Base-by-base conservation (phyloP, 345 rosid species). In the Passiflora organensis region DNA sequence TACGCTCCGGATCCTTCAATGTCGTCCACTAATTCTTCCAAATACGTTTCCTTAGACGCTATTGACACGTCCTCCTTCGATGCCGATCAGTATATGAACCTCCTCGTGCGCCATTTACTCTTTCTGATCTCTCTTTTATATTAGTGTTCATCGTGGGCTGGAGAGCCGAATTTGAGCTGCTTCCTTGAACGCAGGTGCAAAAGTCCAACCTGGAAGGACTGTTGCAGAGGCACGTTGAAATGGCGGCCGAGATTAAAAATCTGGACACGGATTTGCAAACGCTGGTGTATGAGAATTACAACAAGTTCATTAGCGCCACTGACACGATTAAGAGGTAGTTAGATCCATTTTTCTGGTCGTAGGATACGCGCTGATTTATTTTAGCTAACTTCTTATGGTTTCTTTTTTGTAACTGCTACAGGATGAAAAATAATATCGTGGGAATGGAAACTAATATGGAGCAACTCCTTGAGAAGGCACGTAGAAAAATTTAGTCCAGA, bases 391-490 rank as follows among this genome's bases (percentile, higher is more conserved):
- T 17, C 5, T 44, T 0, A 19, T 13, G 9, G 11, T 13, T 46
- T 54, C 2, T 15, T 16, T 63, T 60, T 62, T 66, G 25, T 63
- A 62, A 2, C 15, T 64, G 13, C 1, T 47, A 59, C 86, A 94
- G 99, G 87, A 89, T 94, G 99, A 94, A 89, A 69, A 80, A 78
- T 76, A 94, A 94, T 64, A 94, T 89, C 51, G 82, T 89, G 54
- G 99, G 97, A 59, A 89, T 94, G 99, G 97, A 94, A 80, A 60
- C 82, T 43, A 94, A 87, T 62, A 94, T 89, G 96, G 96, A 85
- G 54, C 91, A 89, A 59, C 95, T 94, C 47, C 95, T 94, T 74
- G 82, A 82, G 28, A 89, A 85, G 95, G 99, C 82, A 59, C 43
- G 62, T 57, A 51, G 22, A 24, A 64, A 38, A 16, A 19, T 23